Base-by-base conservation (phyloP, 306 rosid genomes). In the Neltuma alba region DNA sequence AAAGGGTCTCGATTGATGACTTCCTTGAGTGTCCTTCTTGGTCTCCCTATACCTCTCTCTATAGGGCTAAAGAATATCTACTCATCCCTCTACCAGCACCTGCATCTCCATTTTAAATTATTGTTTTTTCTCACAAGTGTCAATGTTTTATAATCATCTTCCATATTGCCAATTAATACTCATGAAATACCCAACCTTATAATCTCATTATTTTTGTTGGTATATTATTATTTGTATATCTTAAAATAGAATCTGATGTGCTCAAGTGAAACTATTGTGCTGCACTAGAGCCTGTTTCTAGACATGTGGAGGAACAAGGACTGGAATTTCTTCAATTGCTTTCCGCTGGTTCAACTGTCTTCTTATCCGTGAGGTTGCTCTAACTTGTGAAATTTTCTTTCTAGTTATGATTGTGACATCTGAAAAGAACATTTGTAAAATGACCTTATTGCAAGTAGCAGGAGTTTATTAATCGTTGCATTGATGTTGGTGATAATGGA, bases 271-370 rank as follows among this genome's bases (percentile, higher is more conserved):
- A 78, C 72, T 61, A 76, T 83, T 64, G 76, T 9, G 57, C 71
- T 85, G 80, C 64, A 30, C 37, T 76, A 91, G 99, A 89, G 85
- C 97, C 99, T 83, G 91, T 92, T 75, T 91, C 97, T 54, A 91
- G 84, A 81, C 97, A 91, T 72, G 77, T 94, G 85, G 99, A 94
- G 85, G 97, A 94, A 72, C 97, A 92, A 79, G 97, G 97, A 63
- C 90, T 94, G 77, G 97, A 94, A 31, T 92, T 94, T 94, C 95
- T 94, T 89, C 99, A 92, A 83, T 92, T 87, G 97, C 99, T 80
- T 94, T 92, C 82, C 97, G 99, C 72, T 94, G 97, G 99, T 94
- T 92, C 92, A 94, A 94, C 89, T 94, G 97, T 90, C 97, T 94
- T 81, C 81, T 94, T 72, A 94, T 94, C 80, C 97, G 97, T 1